Base-by-base conservation (phyloP, 2,329 filamentous ascomycete genomes). In the Alternaria alternata region DNA sequence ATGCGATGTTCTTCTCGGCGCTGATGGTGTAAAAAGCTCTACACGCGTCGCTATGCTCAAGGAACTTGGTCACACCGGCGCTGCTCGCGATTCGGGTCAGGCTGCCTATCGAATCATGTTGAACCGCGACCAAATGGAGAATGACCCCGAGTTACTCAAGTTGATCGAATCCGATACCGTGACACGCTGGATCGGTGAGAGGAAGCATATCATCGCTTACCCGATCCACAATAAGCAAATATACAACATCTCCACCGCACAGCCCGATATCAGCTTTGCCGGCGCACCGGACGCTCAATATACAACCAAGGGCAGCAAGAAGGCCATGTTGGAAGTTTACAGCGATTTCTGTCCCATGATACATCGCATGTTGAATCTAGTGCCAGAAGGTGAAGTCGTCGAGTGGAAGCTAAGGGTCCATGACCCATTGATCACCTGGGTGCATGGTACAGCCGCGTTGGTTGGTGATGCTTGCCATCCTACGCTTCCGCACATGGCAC, bases 41-140 rank as follows among this genome's bases (percentile, higher is more conserved):
- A 78, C 81, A 7, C 79, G 79, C 32, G 79, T 81, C 7, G 79
- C 84, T 38, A 83, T 92, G 75, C 83, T 91, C 1, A 77, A 81
- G 36, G 78, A 81, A 42, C 78, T 87, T 1, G 82, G 83, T 43
- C 80, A 84, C 63, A 76, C 79, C 6, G 84, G 84, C 22, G 81
- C 86, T 54, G 86, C 89, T 67, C 81, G 87, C 60, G 89, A 92
- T 65, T 92, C 91, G 0, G 87, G 89, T 4, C 89, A 93, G 79
- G 91, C 91, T 0, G 90, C 90, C 3, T 94, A 94, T 80, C 87
- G 91, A 12, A 91, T 94, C 77, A 90, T 94, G 86, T 83, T 94
- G 18, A 86, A 85, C 1, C 86, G 91, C 12, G 84, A 87, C 30
- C 83, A 89, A 59, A 90, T 94, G 86, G 78, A 83, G 57, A 67